Percentiles rank a stretch among this genome's conserved stretches.
Conservation (phyloP, 1,284 basidiomycete genomes). For the Kwoniella shivajii region DNA sequence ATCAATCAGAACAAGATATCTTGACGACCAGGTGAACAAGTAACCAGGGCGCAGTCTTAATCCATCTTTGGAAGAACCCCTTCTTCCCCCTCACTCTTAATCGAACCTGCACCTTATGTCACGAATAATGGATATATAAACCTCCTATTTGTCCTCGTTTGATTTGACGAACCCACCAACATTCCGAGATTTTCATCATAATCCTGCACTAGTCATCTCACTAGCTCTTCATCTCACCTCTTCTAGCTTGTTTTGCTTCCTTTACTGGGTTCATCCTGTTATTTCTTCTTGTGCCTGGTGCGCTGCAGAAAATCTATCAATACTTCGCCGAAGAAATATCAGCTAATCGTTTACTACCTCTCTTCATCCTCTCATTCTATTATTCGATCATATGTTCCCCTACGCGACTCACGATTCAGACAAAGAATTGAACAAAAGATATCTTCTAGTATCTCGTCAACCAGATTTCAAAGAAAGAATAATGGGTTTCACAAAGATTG, state of each 20-base stretch:
- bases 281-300: background rate
- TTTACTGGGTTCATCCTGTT: background rate
- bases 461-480: slow-evolving; percentile 5
- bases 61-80: no score
- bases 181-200: no score
- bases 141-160: no score
- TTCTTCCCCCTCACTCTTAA: no score
- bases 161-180: no score
- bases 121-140: no score
- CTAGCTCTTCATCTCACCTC: background rate
- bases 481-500: slow-evolving; percentile 14
- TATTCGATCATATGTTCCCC: background rate
- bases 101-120: no score
- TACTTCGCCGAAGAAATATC: no score
- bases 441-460: background rate
- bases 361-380: background rate
- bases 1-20: no score
- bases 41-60: no score
- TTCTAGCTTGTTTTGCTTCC: background rate
- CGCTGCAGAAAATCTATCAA: background rate
- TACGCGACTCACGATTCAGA: background rate
- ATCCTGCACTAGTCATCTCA: no score
- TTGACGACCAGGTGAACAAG: no score
- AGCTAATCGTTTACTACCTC: background rate
- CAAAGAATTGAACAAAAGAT: background rate